Evolutionary conservation across 441 rosid genomes (phyloP).

Genomic region (Brassica hybrid): DNA sequence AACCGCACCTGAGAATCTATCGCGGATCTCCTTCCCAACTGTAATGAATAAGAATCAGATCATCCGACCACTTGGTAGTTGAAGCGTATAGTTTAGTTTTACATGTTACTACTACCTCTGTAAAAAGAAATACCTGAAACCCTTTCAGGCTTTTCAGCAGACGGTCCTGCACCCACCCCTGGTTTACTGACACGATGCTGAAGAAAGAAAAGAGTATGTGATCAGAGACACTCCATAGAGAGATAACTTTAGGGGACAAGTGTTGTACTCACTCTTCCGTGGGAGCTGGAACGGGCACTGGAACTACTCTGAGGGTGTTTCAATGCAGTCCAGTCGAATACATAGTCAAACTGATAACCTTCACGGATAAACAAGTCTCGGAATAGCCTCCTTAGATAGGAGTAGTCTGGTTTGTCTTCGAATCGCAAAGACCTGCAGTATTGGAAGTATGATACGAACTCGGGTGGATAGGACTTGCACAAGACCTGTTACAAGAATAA

Average conservation of each 20-base stretch:
- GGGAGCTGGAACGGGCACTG: conserved; percentile 68
- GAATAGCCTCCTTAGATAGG: conserved; percentile 93
- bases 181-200: conserved; percentile 68
- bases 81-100: not conserved
- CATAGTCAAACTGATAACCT: conserved; percentile 96
- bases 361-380: conserved; percentile 96
- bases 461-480: conserved; percentile 87
- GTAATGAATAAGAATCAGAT: conserved; percentile 24
- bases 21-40: conserved; percentile 91
- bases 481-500: conserved; percentile 61
- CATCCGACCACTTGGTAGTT: not conserved
- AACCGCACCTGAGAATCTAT: conserved; percentile 93
- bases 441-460: conserved; percentile 90
- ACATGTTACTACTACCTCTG: conserved; percentile 1
- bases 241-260: no score
- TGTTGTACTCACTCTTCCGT: conserved; percentile 66
- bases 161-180: conserved; percentile 61
- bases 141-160: conserved; percentile 79
- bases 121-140: conserved; percentile 57
- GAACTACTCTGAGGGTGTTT: no score
- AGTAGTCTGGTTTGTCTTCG: conserved; percentile 97
- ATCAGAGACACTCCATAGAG: not conserved
- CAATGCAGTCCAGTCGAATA: conserved; percentile 94
- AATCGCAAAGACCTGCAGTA: conserved; percentile 92
- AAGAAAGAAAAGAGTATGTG: conserved; percentile 28